Evolutionary conservation across 1,284 basidiomycete species (phyloP), one percentile per base, ranked within the genome.

Genomic region (Amylostereum chailletii): DNA sequence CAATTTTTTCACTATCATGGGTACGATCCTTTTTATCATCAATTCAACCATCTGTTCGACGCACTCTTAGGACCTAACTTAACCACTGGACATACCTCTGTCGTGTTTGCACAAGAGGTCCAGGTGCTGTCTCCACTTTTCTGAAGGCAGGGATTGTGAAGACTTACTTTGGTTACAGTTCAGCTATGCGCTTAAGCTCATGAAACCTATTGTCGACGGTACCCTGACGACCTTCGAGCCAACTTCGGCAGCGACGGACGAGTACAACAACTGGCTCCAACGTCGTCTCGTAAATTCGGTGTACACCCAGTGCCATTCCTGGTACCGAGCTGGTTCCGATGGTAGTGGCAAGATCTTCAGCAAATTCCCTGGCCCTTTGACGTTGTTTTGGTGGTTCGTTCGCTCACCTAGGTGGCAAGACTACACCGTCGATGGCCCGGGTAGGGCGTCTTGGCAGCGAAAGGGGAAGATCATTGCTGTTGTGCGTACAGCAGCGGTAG

Each of bases 41-140:
- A 19, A 19, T 19, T 19, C 19, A 19, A 19, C 19, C 19, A 19
- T 19, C 19, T 19, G 19, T 19, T 30, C 36, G 40, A 19, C 19
- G 19, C 19, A 19, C 19, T 19, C 19, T 19, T 51, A 76, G 75
- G 75, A 7, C 74, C 75, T 0, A 76, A 76, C 53, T 71, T 69
- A 0, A 57, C 59, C 2, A 71, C 75, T 1, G 74, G 75, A 0
- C 70, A 74, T 51, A 70, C 69, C 0, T 76, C 75, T 2, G 69
- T 72, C 9, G 59, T 76, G 31, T 72, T 68, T 47, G 64, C 66
- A 1, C 68, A 70, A 45, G 75, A 76, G 52, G 51, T 65, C 3
- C 72, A 73, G 62, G 71, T 69, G 19, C 19, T 19, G 19, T 10
- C n/a, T 19, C 29, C 19, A 19, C 19, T 39, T 47, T n/a, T 34